Conservation (phyloP, 2,329 filamentous ascomycete genomes). For the Colletotrichum melonis region DNA sequence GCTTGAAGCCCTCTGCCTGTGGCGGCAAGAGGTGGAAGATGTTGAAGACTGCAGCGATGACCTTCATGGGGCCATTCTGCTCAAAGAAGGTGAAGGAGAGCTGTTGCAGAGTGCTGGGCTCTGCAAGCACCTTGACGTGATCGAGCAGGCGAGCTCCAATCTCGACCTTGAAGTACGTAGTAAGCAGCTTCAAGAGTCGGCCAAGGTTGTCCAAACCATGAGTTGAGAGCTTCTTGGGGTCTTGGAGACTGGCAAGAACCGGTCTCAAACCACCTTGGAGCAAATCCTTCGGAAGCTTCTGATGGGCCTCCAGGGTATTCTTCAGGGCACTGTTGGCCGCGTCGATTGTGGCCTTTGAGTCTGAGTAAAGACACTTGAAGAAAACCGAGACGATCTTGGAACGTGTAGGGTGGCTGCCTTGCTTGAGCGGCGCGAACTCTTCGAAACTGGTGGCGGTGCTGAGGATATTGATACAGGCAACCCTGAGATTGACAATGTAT, state of each 20-base stretch:
- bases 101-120: conserved; percentile 82
- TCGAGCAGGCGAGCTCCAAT: conserved; percentile 94
- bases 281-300: conserved; percentile 93
- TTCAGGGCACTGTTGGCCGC: conserved; percentile 92
- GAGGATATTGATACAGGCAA: conserved; percentile 92
- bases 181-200: conserved; percentile 88
- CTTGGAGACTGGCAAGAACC: conserved; percentile 95
- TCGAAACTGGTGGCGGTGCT: conserved; percentile 94
- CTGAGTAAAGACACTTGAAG: conserved; percentile 96
- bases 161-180: conserved; percentile 99
- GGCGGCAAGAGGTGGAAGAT: conserved; percentile 96
- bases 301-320: conserved; percentile 86
- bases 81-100: conserved; percentile 96
- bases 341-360: conserved; percentile 90
- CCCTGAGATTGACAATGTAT: conserved; percentile 88
- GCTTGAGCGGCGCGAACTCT: conserved; percentile 78
- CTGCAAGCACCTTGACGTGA: conserved; percentile 91
- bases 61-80: conserved; percentile 91
- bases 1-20: conserved; percentile 91
- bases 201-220: conserved; percentile 92
- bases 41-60: conserved; percentile 93
- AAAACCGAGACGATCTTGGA: conserved; percentile 90
- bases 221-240: conserved; percentile 88
- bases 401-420: conserved; percentile 72
- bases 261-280: conserved; percentile 93